Base-by-base conservation (phyloP, 129 eudicot species). In the Solidago caesia region DNA sequence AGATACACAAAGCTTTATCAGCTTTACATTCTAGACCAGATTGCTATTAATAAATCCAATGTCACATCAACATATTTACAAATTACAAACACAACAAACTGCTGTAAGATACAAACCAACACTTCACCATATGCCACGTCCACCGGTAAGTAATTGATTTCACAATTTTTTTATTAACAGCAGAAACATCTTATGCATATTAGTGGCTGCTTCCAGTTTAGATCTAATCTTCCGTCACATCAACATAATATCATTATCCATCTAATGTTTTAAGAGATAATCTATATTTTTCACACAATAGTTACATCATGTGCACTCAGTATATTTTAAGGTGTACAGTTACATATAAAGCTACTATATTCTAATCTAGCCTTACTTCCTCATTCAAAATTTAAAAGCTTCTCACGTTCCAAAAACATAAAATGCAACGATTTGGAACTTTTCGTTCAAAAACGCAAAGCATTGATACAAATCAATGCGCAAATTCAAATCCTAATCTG, bases 291-390 rank as follows among this genome's bases (percentile, higher is more conserved):
- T 65, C 45, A 12, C 57, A 48, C 47, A 46, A 12, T 46, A 67
- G 74, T 44, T 33, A 72, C 66, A 45, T 72, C 61, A 44, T 64
- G 67, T 58, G 55, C 64, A 57, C 59, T 73, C 58, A 47, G 33
- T 33, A 60, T 66, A 73, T 72, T 56, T 27, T 47, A 79, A 44
- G 62, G 47, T 64, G 70, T 21, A 73, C 60, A 64, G 8, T 44
- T 60, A 72, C 72, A 59, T 26, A 52, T 52, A 29, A 55, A 73
- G 56, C 26, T 13, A 14, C 62, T 47, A 66, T 25, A 45, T 5
- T 14, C 79, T 47, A 65, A 33, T 56, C 79, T 72, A 73, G 10
- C 21, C 64, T 59, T 58, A 25, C 72, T 59, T 78, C 60, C 61
- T 77, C 47, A 45, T 60, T 60, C 44, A 41, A 53, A 59, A 44